phyloP scores from a whole-genome alignment of 441 rosid genomes.

The Viola pubescens region DNA sequence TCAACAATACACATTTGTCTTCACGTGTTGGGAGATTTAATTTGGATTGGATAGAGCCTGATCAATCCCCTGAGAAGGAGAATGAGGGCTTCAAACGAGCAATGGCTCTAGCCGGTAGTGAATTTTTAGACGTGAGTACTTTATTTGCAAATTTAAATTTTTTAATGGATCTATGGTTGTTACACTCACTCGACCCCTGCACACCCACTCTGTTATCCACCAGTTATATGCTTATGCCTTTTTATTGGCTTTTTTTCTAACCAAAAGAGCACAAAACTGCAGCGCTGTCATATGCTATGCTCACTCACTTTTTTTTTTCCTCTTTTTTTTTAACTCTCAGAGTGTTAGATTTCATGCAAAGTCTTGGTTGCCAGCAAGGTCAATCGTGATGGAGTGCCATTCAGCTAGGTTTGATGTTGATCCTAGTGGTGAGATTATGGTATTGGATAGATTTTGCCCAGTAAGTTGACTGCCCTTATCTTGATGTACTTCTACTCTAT shows the following conservation, averaged over 20 bases:
- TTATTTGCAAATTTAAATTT: conserved; percentile 1
- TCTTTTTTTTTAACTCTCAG: conserved; percentile 28
- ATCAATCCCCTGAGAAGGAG: conserved; percentile 87
- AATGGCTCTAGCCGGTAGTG: conserved; percentile 74
- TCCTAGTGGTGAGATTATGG: conserved; percentile 82
- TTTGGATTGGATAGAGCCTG: conserved; percentile 86
- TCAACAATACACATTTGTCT: conserved; percentile 77
- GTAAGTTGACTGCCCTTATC: conserved; percentile 34
- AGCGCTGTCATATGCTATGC: neutral
- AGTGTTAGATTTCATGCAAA: conserved; percentile 58
- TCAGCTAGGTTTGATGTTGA: conserved; percentile 50
- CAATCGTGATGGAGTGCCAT: conserved; percentile 70
- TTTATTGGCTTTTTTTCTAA: neutral
- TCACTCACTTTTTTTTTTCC: neutral
- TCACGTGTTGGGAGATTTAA: conserved; percentile 80
- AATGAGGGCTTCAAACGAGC: conserved; percentile 73
- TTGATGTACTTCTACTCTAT: neutral
- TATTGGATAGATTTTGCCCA: conserved; percentile 60
- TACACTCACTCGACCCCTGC: no score
- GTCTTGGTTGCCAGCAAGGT: conserved; percentile 85
- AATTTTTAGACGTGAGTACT: conserved; percentile 71
- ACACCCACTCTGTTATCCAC: no score
- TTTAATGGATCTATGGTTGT: neutral
- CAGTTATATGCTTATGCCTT: no score
- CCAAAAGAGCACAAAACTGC: neutral